A percentile compares a stretch with the other conserved stretches of the same genome.
These are phyloP conservation scores for Allium sativum DNA, from an alignment of 106 monocot species.

Conservation along the genomic window DNA sequence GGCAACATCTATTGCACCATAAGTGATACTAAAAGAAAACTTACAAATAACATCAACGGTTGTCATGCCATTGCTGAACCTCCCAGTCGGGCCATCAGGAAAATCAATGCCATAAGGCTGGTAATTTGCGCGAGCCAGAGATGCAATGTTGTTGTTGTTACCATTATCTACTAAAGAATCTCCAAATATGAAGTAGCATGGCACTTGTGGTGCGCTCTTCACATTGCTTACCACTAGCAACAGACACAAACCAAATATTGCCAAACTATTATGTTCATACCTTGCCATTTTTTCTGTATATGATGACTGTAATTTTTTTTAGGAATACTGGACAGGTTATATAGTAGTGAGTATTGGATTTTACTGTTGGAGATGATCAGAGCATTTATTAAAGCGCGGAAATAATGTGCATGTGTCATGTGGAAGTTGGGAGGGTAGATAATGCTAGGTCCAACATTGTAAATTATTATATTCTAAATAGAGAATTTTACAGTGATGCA, in stretches of 20 bases:
- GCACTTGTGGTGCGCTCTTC: constrained; percentile 45
- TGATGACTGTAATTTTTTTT: not conserved
- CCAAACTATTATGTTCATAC: not conserved
- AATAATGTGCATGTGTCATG: no score
- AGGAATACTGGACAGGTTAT: no score
- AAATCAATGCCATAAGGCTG: constrained; percentile 88
- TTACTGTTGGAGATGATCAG: no score
- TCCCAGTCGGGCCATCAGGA: constrained; percentile 53
- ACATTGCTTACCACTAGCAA: constrained; percentile 8
- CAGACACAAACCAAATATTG: not conserved
- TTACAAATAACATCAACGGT: constrained; percentile 72
- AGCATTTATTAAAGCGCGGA: no score
- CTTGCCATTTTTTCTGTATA: constrained; percentile 5
- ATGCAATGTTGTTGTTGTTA: constrained; percentile 79
- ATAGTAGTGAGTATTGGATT: no score
- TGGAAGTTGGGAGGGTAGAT: no score
- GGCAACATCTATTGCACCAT: not conserved
- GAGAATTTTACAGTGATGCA: no score
- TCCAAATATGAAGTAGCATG: constrained; percentile 86
- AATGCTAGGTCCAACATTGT: no score
- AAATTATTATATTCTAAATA: no score
- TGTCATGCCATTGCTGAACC: constrained; percentile 83
- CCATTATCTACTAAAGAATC: constrained; percentile 95
- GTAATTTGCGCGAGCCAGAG: constrained; percentile 77
- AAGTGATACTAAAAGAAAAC: not conserved